phyloP scores from a whole-genome alignment of 176 grass and related monocot genomes.

The Ananas comosus region DNA sequence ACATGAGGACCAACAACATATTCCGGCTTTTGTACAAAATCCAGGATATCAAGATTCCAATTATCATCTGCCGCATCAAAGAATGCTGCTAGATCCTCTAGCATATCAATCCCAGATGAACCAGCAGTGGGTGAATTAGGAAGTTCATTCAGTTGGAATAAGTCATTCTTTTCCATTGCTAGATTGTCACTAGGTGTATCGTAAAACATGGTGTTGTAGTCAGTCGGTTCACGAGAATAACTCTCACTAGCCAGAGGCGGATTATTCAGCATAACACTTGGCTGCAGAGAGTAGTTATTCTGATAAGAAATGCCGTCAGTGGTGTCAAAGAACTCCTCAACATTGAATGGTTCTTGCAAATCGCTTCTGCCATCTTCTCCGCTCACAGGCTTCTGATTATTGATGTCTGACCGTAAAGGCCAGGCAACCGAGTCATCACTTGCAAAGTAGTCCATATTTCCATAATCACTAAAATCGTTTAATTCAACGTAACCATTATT shows the following conservation, averaged over 20 bases:
- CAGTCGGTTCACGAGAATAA: slow-evolving; percentile 33
- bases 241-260: slow-evolving; percentile 13
- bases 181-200: slow-evolving; percentile 48
- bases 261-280: slow-evolving; percentile 19
- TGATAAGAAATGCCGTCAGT: slow-evolving; percentile 25
- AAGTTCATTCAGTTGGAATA: slow-evolving; percentile 37
- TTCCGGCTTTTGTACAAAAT: slow-evolving; percentile 16
- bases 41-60: slow-evolving; percentile 39
- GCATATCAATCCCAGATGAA: slow-evolving; percentile 36
- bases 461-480: slow-evolving; percentile 56
- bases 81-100: slow-evolving; percentile 47
- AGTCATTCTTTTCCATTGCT: slow-evolving; percentile 32
- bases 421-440: slow-evolving; percentile 28
- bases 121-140: slow-evolving; percentile 29
- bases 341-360: slow-evolving; percentile 30
- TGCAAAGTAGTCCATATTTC: slow-evolving; percentile 23
- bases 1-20: slow-evolving; percentile 18
- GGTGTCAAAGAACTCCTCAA: slow-evolving; percentile 49
- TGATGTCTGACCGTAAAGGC: slow-evolving; percentile 36
- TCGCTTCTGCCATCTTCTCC: slow-evolving; percentile 6
- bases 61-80: slow-evolving; percentile 70
- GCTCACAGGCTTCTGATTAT: slow-evolving; percentile 36
- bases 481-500: slow-evolving; percentile 63
- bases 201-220: slow-evolving; percentile 41
- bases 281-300: slow-evolving; percentile 26